Conservation (phyloP, 106 monocot genomes). For the Gastrodia elata region DNA sequence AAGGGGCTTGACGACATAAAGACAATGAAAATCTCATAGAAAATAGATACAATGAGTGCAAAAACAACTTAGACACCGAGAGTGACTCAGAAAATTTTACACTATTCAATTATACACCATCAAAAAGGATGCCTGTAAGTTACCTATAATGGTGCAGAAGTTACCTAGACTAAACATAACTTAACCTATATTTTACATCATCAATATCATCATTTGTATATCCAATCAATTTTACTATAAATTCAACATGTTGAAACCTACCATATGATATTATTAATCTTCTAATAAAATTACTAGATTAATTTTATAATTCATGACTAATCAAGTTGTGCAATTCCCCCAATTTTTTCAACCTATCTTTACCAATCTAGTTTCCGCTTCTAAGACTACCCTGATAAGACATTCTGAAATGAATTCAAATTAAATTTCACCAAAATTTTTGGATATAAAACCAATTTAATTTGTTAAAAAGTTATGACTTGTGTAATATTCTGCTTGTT, state of each 20-base stretch:
- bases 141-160: too few relatives aligned
- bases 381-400: neutral
- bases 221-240: neutral
- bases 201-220: neutral
- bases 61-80: too few relatives aligned
- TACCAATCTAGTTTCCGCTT: neutral
- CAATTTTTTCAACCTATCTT: neutral
- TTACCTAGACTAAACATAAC: too few relatives aligned
- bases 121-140: too few relatives aligned
- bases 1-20: too few relatives aligned
- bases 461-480: neutral
- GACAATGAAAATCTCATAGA: too few relatives aligned
- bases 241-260: neutral
- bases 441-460: neutral
- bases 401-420: neutral
- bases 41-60: too few relatives aligned
- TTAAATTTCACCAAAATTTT: neutral
- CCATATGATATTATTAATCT: neutral
- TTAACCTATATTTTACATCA: too few relatives aligned
- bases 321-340: neutral
- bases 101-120: too few relatives aligned
- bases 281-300: neutral
- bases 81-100: too few relatives aligned
- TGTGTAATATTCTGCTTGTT: too few relatives aligned
- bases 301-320: neutral